Evolutionary conservation across 2,329 filamentous ascomycete species (phyloP), one percentile per base, ranked within the genome.

Genomic region (Xylariaceae sp.): DNA sequence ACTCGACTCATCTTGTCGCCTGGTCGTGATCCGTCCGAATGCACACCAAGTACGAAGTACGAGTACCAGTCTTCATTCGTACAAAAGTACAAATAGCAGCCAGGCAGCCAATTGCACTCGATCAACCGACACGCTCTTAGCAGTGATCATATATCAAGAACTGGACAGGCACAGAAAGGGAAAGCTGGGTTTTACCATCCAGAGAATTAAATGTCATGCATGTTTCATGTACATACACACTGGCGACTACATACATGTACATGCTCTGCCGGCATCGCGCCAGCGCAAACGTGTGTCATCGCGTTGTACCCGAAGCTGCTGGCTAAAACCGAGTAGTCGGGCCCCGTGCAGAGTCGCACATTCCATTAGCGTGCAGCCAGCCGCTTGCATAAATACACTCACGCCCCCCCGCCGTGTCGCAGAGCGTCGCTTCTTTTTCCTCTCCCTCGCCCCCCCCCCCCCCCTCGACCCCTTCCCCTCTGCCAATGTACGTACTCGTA

Each of bases 301-400:
- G 8, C 37, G 3, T 42, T 13, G 23, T 23, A 15, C 30, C 18
- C 9, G 49, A 35, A 35, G 10, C 23, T 51, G 49, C 11, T 51
- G 49, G 49, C 18, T 51, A 51, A 70, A 70, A 70, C 69, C 69
- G 69, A 70, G 69, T 70, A 68, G 66, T 70, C 69, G 69, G 69
- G 69, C 68, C 69, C 63, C 66, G 60, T 60, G 62, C 57, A 63
- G 56, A 52, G 61, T 60, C 56, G 59, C 17, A 62, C 54, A 30
- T 42, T 13, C 37, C 13, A 45, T n/a, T 63, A 51, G 53, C 35
- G 53, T 53, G 60, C 56, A 59, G 52, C 15, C 53, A 53, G 51
- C 49, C 51, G 30, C 37, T 42, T 45, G 51, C 53, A 50, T 52
- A 54, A 15, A 11, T 53, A 58, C 17, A 45, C 49, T 10, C 56